Evolutionary conservation across 1,139 yeast species (phyloP), one percentile per base, ranked within the genome.

Genomic region (Pichia sp.): DNA sequence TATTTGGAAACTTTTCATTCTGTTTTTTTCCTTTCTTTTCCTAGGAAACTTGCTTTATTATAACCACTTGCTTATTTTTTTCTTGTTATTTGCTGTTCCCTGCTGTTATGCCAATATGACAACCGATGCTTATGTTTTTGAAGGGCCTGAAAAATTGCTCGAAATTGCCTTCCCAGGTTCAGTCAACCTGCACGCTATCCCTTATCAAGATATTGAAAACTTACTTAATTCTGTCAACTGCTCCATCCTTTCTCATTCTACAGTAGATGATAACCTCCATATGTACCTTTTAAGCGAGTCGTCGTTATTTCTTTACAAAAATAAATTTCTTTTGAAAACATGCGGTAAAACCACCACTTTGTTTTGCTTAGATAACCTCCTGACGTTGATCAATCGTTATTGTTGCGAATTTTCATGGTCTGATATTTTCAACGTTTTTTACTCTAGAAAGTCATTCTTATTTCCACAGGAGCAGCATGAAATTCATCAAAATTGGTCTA

Each of bases 281-380:
- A 90, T 97, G 8, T 92, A 85, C 59, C 72, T 92, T 48, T 72
- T 92, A 52, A 82, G 95, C 46, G 98, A 92, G 65, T 85, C 95
- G 39, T 85, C 95, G 26, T 68, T 92, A 60, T 90, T 92, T 67
- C 95, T 92, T 32, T 90, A 81, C 60, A 81, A 86, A 32, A 92
- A 88, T 65, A 88, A 85, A 64, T 58, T 90, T 53, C 80, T 90
- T 47, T 72, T 92, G 59, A 92, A 92, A 65, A 92, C 98, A 11
- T 92, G 98, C 64, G 98, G 98, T 9, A 90, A 97, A 11, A 92
- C 97, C 2, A 87, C 97, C 2, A 82, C 95, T 1, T 72, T 92
- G 51, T 77, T 81, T 33, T 92, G 97, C 55, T 67, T 92, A 37
- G 79, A 77, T 32, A 73, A 76, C 45, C 67, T 90, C 48, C 75